Percentiles rank a stretch among this genome's conserved stretches.
These are phyloP conservation scores for Obelidium mucronatum DNA, from an alignment of 192 early-diverging fungal genomes.

Conservation along the genomic window DNA sequence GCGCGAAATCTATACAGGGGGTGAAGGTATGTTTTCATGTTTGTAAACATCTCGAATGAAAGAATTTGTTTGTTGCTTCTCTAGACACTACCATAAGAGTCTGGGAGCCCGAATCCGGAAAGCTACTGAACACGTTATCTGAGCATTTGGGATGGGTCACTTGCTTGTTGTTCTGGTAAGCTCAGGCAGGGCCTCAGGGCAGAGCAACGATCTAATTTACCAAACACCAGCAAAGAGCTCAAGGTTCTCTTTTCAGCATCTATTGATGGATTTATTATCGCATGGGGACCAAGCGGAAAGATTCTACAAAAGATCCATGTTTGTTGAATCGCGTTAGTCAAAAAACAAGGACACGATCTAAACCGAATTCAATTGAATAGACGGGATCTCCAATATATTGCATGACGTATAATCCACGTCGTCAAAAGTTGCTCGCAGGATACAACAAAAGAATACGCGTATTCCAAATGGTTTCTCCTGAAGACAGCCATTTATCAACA, in stretches of 20 bases:
- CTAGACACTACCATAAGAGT: slow-evolving; percentile 58
- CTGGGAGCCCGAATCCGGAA: slow-evolving; percentile 65
- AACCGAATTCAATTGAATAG: too few species aligned
- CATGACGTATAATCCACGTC: slow-evolving; percentile 62
- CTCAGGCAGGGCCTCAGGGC: neutral
- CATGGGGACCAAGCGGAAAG: slow-evolving; percentile 61
- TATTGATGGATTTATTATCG: slow-evolving; percentile 63
- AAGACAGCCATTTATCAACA: slow-evolving; percentile 47
- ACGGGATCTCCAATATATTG: slow-evolving; percentile 64
- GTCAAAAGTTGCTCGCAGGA: slow-evolving; percentile 65
- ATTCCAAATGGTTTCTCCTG: slow-evolving; percentile 55
- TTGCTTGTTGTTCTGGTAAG: slow-evolving; percentile 58
- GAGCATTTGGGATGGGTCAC: slow-evolving; percentile 67
- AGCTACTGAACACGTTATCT: slow-evolving; percentile 43
- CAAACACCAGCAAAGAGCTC: slow-evolving; percentile 54
- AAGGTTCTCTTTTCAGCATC: slow-evolving; percentile 63
- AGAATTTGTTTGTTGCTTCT: too few species aligned
- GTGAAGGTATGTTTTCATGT: slow-evolving; percentile 65
- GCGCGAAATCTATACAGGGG: slow-evolving; percentile 60
- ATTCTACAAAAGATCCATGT: slow-evolving; percentile 63
- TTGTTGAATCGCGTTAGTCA: too few species aligned
- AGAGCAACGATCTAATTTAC: neutral
- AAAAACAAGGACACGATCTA: too few species aligned
- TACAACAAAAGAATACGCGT: slow-evolving; percentile 62
- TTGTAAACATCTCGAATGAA: too few species aligned